phyloP scores from a whole-genome alignment of 1,139 yeast genomes.

The Sporopachydermia cereana region DNA sequence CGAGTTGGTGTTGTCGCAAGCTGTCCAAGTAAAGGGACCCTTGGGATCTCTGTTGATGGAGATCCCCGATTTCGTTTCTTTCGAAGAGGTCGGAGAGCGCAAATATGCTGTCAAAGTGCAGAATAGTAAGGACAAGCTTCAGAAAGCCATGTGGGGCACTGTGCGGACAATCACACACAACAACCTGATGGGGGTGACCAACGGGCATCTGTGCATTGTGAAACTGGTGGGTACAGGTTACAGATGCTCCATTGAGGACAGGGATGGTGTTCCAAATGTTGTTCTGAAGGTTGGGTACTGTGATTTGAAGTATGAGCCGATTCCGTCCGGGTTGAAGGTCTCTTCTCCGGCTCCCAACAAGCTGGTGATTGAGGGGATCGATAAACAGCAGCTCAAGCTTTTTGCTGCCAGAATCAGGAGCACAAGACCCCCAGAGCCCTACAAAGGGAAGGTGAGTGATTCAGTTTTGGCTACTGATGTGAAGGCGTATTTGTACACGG shows the following conservation, averaged over 20 bases:
- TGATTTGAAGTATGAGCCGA: constrained; percentile 46
- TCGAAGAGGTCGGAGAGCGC: constrained; percentile 26
- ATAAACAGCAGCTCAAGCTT: constrained; percentile 77
- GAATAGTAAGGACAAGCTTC: constrained; percentile 49
- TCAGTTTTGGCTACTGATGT: not conserved
- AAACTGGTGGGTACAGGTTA: constrained; percentile 96
- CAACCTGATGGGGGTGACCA: constrained; percentile 76
- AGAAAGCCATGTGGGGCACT: constrained; percentile 94
- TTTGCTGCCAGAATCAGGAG: constrained; percentile 85
- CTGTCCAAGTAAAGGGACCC: constrained; percentile 69
- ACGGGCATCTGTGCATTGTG: constrained; percentile 81
- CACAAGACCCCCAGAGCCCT: constrained; percentile 93
- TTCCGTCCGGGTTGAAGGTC: constrained; percentile 71
- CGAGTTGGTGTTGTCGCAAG: constrained; percentile 45
- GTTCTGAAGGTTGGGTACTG: constrained; percentile 81
- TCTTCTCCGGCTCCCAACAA: constrained; percentile 82
- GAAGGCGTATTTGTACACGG: not conserved
- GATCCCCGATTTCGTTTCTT: constrained; percentile 60
- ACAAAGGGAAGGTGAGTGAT: constrained; percentile 60
- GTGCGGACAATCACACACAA: constrained; percentile 69
- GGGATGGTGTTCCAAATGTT: constrained; percentile 46
- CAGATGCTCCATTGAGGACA: constrained; percentile 57
- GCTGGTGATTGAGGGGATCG: constrained; percentile 72
- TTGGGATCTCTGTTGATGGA: constrained; percentile 53
- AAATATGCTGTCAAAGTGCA: constrained; percentile 43